phyloP scores from a whole-genome alignment of 768 basidiomycete genomes.

The Candolleomyces aberdarensis region DNA sequence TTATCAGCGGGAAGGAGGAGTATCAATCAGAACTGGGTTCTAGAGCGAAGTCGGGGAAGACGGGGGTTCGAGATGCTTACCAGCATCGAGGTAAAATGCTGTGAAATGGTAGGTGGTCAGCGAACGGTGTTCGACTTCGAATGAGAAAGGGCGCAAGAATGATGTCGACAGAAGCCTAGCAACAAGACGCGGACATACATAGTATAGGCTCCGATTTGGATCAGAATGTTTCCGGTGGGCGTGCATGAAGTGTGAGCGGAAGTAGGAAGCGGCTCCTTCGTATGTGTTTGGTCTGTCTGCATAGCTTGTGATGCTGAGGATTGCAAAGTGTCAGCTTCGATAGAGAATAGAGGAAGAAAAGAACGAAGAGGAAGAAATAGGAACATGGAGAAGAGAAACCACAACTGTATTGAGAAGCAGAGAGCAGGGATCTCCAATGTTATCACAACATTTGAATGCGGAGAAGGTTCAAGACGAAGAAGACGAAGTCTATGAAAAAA shows the following conservation, averaged over 20 bases:
- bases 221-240: constrained; percentile 67
- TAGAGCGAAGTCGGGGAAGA: not conserved
- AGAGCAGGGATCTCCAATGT: not conserved
- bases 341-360: not conserved
- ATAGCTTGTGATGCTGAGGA: constrained; percentile 68
- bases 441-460: not conserved
- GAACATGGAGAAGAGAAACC: not conserved
- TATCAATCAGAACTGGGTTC: not conserved
- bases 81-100: constrained; percentile 75
- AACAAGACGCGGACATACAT: constrained; percentile 40
- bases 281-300: constrained; percentile 69
- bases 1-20: not conserved
- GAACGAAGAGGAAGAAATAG: not conserved
- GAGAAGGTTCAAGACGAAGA: not conserved
- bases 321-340: not conserved
- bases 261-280: constrained; percentile 71
- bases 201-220: constrained; percentile 57
- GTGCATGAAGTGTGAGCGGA: constrained; percentile 81
- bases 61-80: constrained; percentile 26
- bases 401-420: not conserved
- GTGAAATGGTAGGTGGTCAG: not conserved
- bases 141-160: not conserved
- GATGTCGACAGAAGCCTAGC: not conserved
- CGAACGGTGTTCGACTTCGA: constrained; percentile 1
- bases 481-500: not conserved